Percentiles rank a stretch among this genome's conserved stretches.
Evolutionary conservation across 768 basidiomycete genomes (phyloP).

Genomic region (Hygrocybe punicea): DNA sequence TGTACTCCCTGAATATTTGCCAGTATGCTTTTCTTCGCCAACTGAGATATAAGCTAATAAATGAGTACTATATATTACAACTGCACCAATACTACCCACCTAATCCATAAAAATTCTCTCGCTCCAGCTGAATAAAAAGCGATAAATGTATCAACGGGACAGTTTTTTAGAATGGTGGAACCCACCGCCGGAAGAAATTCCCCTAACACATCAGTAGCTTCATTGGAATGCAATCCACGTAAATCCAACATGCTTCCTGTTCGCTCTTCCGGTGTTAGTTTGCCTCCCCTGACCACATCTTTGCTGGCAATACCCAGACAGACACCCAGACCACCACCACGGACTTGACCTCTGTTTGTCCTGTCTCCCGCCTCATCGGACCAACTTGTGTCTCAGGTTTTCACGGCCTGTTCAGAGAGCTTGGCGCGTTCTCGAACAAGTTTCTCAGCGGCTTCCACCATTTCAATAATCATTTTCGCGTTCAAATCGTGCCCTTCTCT

Average conservation of each 20-base stretch:
- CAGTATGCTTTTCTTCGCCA: constrained; percentile 95
- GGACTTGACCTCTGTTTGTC: constrained; percentile 63
- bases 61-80: constrained; percentile 12
- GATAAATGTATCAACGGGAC: neutral
- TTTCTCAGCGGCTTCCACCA: constrained; percentile 76
- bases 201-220: constrained; percentile 88
- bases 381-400: constrained; percentile 65
- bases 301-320: constrained; percentile 78
- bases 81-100: constrained; percentile 41
- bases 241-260: constrained; percentile 85
- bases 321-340: constrained; percentile 83
- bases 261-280: constrained; percentile 78
- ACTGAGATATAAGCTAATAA: constrained; percentile 77
- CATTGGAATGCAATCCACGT: constrained; percentile 91
- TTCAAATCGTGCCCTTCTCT: constrained; percentile 93
- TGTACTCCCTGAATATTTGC: constrained; percentile 80
- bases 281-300: constrained; percentile 48
- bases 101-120: constrained; percentile 83
- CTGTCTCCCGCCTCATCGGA: constrained; percentile 84
- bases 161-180: constrained; percentile 19
- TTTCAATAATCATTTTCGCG: constrained; percentile 83
- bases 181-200: constrained; percentile 83
- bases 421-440: constrained; percentile 80
- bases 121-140: constrained; percentile 60
- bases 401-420: constrained; percentile 73